Base-by-base conservation (phyloP, 2,329 filamentous ascomycete species). In the Colletotrichum australisinense region DNA sequence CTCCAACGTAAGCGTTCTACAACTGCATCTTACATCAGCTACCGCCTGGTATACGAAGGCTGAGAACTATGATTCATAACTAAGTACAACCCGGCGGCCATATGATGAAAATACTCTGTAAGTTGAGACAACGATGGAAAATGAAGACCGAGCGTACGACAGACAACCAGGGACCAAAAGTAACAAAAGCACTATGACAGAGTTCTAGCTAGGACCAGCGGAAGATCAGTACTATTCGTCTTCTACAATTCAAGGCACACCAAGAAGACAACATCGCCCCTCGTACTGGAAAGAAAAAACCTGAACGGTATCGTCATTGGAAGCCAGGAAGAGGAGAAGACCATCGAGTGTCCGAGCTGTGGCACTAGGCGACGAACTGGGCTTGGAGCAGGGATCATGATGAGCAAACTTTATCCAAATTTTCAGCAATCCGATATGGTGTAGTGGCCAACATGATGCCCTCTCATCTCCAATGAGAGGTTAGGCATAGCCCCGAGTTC, bases 401-500 rank as follows among this genome's bases (percentile, higher is more conserved):
- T 19, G 1, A 16, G 5, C 2, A 6, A 42, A 16, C 5, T 19
- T 42, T 42, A 12, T 42, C 38, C 3, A 5, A 4, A 7, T 16
- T 1, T 16, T 24, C 24, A n/a, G 4, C 1, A 35, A 53, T 72
- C 53, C 59, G 59, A 69, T 65, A 69, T 69, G 70, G 70, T 73
- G 70, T 69, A 69, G 65, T 69, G 70, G 66, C 70, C 66, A 69
- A 73, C 59, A 69, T 69, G 66, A 73, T 73, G 66, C 66, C 66
- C 66, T 69, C 66, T 73, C 66, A 73, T 2, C 1, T 4, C 4
- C 0, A 0, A 2, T 56, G 59, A 22, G n/a, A 55, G 66, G 66
- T 42, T 38, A 73, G 70, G 70, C 70, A 69, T 73, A 73, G 70
- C 70, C 70, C 66, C 70, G 66, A 73, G 70, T 69, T 73, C 66